Base-by-base conservation (phyloP, 192 early-diverging fungal genomes). In the Rhizophagus prolifer region DNA sequence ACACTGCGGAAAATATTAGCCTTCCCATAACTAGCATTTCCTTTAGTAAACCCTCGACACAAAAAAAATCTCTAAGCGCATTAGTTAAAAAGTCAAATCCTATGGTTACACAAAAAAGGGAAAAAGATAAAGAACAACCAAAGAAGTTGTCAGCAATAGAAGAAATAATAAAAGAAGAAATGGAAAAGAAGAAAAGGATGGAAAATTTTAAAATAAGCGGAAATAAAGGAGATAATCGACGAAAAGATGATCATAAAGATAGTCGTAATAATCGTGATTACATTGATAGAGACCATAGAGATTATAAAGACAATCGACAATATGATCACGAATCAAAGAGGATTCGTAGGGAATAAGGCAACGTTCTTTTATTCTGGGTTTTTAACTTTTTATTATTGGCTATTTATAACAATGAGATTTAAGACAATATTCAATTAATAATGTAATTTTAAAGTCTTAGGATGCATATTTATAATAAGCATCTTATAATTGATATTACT, bases 71-170 rank as follows among this genome's bases (percentile, higher is more conserved):
- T 67, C 47, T 79, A 72, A 61, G 72, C 46, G 36, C 82, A 26
- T 31, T 68, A 50, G 63, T 34, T 1, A 64, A 54, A 62, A 47
- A 78, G 59, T 23, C 80, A 9, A 19, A 50, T 19, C 62, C 74
- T 44, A 6, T 72, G 16, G 16, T 25, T 62, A 7, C 79, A 28
- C 23, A 67, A 4, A 44, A 77, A 6, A 66, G 66, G 63, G 26
- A 47, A 23, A 60, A 80, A 31, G 70, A 67, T 23, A 65, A 54
- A 9, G 78, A 62, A 44, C 70, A 78, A 34, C 77, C 75, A 12
- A 87, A 85, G 66, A 92, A 92, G 78, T 59, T 88, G 36, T 85
- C 88, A 13, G 89, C 89, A 0, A 84, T 89, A 79, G 90, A 92
- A 61, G 81, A 89, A 58, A 92, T 92, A 50, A 89, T 92, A 44